A percentile compares a stretch with the other conserved stretches of the same genome.
Conservation (phyloP, 139 green algal species). For the Trebouxia sp. region DNA sequence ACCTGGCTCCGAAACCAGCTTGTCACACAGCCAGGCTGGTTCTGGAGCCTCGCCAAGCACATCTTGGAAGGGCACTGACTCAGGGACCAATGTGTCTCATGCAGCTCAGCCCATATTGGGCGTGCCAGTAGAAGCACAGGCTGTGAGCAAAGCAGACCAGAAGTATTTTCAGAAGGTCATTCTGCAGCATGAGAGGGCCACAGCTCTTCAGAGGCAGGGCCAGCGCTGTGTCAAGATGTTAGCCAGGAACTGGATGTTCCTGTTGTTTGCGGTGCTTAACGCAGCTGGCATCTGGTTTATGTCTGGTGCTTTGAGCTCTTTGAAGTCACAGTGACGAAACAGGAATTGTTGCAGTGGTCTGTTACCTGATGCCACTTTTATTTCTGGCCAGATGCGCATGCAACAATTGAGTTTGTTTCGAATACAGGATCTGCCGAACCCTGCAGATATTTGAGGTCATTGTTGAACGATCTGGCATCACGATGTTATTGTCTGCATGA, state of each 20-base stretch:
- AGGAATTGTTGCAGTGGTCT: too few species aligned
- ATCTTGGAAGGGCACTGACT: not conserved
- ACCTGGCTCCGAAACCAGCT: not conserved
- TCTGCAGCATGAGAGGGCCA: not conserved
- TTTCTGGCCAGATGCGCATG: too few species aligned
- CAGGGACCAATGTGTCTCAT: not conserved
- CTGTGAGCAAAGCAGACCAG: not conserved
- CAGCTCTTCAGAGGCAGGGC: not conserved
- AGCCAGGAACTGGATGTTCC: not conserved
- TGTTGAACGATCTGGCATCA: too few species aligned
- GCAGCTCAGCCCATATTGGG: not conserved
- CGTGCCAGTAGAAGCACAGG: not conserved
- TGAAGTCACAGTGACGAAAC: too few species aligned
- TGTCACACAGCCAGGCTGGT: not conserved
- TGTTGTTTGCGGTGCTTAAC: not conserved
- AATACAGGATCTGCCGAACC: too few species aligned
- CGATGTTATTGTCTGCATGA: too few species aligned
- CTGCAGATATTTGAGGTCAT: too few species aligned
- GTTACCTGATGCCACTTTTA: too few species aligned
- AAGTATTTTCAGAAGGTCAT: conserved; percentile 9
- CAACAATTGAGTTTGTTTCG: too few species aligned
- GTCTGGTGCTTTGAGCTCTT: too few species aligned
- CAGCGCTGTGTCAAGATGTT: not conserved
- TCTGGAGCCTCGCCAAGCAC: too few species aligned
- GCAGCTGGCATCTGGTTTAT: not conserved